Base-by-base conservation (phyloP, 2,329 filamentous ascomycete genomes). In the Teratosphaeria viscida region DNA sequence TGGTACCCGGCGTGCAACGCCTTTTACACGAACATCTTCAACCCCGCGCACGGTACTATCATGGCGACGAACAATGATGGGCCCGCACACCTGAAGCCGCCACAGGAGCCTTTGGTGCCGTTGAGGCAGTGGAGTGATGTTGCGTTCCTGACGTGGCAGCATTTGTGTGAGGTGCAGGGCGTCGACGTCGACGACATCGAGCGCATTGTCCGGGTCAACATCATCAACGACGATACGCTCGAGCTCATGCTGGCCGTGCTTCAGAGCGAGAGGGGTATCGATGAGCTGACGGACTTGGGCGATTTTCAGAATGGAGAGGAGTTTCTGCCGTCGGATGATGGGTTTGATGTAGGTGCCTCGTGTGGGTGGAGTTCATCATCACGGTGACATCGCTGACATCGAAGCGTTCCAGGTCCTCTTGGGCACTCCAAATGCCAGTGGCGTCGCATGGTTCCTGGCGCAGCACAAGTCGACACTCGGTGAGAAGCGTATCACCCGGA, bases 401-500 rank as follows among this genome's bases (percentile, higher is more conserved):
- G 2, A 49, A 3, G 3, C 8, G 4, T 49, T 23, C n/a, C 35
- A 57, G 53, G 60, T 59, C 7, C 55, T 64, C 7, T 12, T 63
- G 3, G 58, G 29, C 12, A 63, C 47, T 12, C 63, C 61, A 35
- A 64, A 61, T 35, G 32, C 55, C 19, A 59, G 35, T 10, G 63
- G 63, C 7, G 39, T 63, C 16, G 52, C 32, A 37, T 64, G 61
- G 61, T 55, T 64, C n/a, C 56, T 64, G 58, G 59, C 61, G 11
- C 63, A 65, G 47, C 61, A 60, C 12, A 19, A 23, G 7, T 54
- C 27, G 12, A 35, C 37, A 0, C 27, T 65, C 27, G 63, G 62
- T 1, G 57, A 34, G 60, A 60, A 58, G 54, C 32, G 58, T 16
- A 56, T 65, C 34, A 61, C 56, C 35, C 54, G 56, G n/a, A 59